Evolutionary conservation across 768 basidiomycete species (phyloP).

Genomic region (Naganishia onofrii): DNA sequence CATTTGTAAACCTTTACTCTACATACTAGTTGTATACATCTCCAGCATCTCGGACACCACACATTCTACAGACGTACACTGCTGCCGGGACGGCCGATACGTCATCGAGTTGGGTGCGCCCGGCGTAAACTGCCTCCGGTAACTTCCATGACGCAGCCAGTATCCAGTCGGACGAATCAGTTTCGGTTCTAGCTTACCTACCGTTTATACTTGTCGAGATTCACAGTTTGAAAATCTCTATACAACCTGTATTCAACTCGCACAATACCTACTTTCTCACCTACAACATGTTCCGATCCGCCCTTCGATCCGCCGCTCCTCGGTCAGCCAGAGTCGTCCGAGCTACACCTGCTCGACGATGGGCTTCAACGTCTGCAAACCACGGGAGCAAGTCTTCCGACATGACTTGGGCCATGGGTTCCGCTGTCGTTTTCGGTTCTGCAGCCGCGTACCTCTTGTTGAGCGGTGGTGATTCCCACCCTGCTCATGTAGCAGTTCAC

Average conservation of each 20-base stretch:
- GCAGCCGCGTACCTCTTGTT: slow-evolving; percentile 30
- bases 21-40: background rate
- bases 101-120: slow-evolving; percentile 8
- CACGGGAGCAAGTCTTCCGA: slow-evolving; percentile 23
- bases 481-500: slow-evolving; percentile 25
- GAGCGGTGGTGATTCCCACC: slow-evolving; percentile 10
- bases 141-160: background rate
- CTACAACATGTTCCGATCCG: slow-evolving; percentile 28
- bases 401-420: slow-evolving; percentile 28
- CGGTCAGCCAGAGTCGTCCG: slow-evolving; percentile 17
- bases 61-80: too few species aligned
- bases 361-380: slow-evolving; percentile 26
- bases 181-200: background rate
- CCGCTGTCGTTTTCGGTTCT: slow-evolving; percentile 30
- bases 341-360: slow-evolving; percentile 28
- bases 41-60: background rate
- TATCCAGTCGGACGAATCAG: slow-evolving; percentile 13
- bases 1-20: background rate
- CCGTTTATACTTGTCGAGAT: background rate
- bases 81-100: background rate
- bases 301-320: slow-evolving; percentile 27
- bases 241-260: background rate
- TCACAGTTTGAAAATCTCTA: background rate
- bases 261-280: background rate
- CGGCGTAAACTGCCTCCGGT: background rate